Evolutionary conservation across 768 basidiomycete species (phyloP).

Genomic region (Lactarius akahatsu): DNA sequence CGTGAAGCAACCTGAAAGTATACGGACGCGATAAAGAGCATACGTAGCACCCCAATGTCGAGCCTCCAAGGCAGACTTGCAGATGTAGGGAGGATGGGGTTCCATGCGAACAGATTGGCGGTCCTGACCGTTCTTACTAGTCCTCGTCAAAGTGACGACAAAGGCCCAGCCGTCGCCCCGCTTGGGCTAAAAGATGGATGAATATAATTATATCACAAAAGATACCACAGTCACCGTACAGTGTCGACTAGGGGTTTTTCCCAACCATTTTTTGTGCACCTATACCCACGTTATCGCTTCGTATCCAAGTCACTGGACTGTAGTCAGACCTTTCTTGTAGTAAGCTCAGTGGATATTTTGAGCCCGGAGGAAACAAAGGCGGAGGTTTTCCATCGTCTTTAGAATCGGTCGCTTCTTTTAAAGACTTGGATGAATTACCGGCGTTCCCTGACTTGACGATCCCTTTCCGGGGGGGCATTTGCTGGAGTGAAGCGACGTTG

Average conservation of each 20-base stretch:
- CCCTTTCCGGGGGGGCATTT: conserved; percentile 68
- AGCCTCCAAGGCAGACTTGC: conserved; percentile 73
- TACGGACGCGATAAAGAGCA: conserved; percentile 80
- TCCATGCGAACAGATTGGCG: conserved; percentile 68
- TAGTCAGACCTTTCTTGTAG: conserved; percentile 68
- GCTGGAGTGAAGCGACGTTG: neutral
- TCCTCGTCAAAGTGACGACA: conserved; percentile 65
- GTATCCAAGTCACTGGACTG: neutral
- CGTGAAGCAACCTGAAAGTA: conserved; percentile 2
- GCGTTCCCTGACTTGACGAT: conserved; percentile 88
- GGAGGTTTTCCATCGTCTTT: conserved; percentile 37
- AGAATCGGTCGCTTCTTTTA: conserved; percentile 21
- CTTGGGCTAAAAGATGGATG: conserved; percentile 42
- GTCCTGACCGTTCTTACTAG: conserved; percentile 49
- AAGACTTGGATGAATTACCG: conserved; percentile 74
- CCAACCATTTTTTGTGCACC: conserved; percentile 90
- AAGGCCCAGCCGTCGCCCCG: conserved; percentile 59
- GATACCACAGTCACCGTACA: conserved; percentile 40
- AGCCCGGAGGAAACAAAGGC: conserved; percentile 78
- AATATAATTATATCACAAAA: conserved; percentile 11
- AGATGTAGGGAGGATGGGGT: conserved; percentile 68
- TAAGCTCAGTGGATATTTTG: conserved; percentile 77
- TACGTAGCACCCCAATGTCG: conserved; percentile 91
- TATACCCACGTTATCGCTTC: conserved; percentile 33
- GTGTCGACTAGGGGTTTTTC: conserved; percentile 80